phyloP scores from a whole-genome alignment of 371 early-diverging fungal genomes.

The Fennellomyces sp. region DNA sequence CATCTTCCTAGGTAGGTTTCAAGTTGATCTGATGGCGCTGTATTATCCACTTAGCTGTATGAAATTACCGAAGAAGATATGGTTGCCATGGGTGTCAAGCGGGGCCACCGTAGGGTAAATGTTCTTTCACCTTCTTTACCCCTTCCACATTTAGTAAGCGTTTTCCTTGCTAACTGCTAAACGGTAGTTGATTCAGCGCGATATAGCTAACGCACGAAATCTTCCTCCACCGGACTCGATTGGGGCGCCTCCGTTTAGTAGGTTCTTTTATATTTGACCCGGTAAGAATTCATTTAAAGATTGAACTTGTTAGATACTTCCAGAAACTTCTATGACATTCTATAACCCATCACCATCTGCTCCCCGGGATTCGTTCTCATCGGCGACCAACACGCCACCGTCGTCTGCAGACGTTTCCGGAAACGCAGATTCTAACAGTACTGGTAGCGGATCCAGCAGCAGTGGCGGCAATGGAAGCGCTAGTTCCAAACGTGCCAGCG shows the following conservation, averaged over 20 bases:
- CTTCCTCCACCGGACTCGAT: slow-evolving; percentile 32
- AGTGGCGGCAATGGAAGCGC: slow-evolving; percentile 16
- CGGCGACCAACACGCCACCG: too few relatives aligned
- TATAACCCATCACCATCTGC: slow-evolving; percentile 1
- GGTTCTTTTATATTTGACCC: too few relatives aligned
- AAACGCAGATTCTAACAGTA: background rate
- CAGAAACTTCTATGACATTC: slow-evolving; percentile 18
- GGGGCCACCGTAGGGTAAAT: slow-evolving; percentile 54
- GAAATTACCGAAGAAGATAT: slow-evolving; percentile 55
- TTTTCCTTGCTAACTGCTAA: background rate
- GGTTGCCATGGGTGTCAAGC: slow-evolving; percentile 45
- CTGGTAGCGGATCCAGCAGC: slow-evolving; percentile 6
- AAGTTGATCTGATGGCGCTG: background rate
- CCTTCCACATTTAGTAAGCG: background rate
- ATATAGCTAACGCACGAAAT: slow-evolving; percentile 44
- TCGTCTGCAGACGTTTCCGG: background rate
- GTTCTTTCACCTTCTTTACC: slow-evolving; percentile 9
- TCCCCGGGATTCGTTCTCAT: background rate
- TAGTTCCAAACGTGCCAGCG: background rate
- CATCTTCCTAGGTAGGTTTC: background rate
- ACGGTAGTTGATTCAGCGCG: slow-evolving; percentile 45
- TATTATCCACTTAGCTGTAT: slow-evolving; percentile 24
- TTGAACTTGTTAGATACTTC: slow-evolving; percentile 1
- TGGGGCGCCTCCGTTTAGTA: slow-evolving; percentile 25
- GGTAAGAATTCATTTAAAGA: too few relatives aligned